A percentile compares a stretch with the other conserved stretches of the same genome.
These are phyloP conservation scores for Fusarium foetens DNA, from an alignment of 2,329 filamentous ascomycete species.

Conservation along the genomic window DNA sequence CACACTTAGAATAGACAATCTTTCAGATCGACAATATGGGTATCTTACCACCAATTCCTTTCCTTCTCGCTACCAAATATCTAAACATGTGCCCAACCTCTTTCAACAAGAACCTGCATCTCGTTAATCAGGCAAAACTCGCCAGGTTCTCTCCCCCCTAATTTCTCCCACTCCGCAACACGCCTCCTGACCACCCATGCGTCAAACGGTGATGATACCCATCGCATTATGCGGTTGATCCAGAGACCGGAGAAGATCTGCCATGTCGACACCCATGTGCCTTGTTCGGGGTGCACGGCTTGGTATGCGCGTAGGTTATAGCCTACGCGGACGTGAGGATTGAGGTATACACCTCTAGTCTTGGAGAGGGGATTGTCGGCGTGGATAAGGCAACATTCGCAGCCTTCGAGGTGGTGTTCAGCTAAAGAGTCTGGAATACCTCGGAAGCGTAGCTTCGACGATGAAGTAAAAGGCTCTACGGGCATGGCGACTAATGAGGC, in stretches of 20 bases:
- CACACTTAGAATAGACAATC: not conserved
- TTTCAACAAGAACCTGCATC: slow-evolving; percentile 67
- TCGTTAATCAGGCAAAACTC: slow-evolving; percentile 67
- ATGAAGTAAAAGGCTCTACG: slow-evolving; percentile 64
- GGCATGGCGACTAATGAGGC: slow-evolving; percentile 57
- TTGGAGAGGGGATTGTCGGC: slow-evolving; percentile 71
- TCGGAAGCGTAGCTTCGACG: slow-evolving; percentile 66
- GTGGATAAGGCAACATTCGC: slow-evolving; percentile 82
- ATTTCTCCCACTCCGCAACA: slow-evolving; percentile 52
- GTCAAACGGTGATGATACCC: slow-evolving; percentile 48
- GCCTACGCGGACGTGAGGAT: slow-evolving; percentile 74
- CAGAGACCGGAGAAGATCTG: slow-evolving; percentile 66
- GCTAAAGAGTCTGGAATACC: slow-evolving; percentile 72
- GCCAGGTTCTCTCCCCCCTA: slow-evolving; percentile 56
- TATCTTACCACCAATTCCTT: slow-evolving; percentile 15
- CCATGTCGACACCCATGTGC: slow-evolving; percentile 59
- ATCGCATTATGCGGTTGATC: slow-evolving; percentile 64
- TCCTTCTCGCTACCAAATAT: not conserved
- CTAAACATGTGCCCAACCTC: slow-evolving; percentile 66
- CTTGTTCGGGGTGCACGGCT: slow-evolving; percentile 53
- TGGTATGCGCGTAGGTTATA: slow-evolving; percentile 67
- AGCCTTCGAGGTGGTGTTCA: slow-evolving; percentile 73
- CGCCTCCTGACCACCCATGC: slow-evolving; percentile 51
- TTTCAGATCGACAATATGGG: slow-evolving; percentile 14
- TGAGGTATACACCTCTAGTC: slow-evolving; percentile 70